These are phyloP conservation scores for Tulasnella calospora DNA, from an alignment of 768 basidiomycete genomes.

Conservation along the genomic window DNA sequence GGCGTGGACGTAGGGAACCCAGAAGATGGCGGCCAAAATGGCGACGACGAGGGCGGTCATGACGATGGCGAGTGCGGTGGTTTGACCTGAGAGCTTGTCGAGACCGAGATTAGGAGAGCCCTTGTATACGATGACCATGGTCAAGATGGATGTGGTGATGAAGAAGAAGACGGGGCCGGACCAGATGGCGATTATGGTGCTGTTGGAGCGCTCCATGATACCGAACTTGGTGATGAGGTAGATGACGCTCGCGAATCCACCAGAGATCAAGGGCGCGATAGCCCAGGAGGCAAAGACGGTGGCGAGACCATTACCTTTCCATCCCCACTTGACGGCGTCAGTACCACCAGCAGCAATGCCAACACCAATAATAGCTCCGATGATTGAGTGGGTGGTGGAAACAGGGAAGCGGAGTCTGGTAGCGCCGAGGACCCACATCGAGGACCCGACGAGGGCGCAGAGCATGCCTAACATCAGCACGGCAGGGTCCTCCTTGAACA, in stretches of 20 bases:
- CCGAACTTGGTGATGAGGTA: slow-evolving; percentile 38
- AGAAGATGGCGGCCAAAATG: slow-evolving; percentile 39
- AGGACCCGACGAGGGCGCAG: slow-evolving; percentile 37
- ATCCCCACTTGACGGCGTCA: slow-evolving; percentile 41
- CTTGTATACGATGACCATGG: slow-evolving; percentile 42
- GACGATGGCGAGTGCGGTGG: slow-evolving; percentile 38
- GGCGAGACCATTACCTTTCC: slow-evolving; percentile 40
- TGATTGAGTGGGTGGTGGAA: slow-evolving; percentile 34
- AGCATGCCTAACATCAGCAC: slow-evolving; percentile 42
- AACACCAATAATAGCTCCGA: slow-evolving; percentile 43
- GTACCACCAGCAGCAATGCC: slow-evolving; percentile 40
- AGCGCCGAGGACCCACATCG: slow-evolving; percentile 34
- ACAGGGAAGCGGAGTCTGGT: slow-evolving; percentile 40
- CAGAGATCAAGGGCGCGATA: slow-evolving; percentile 36
- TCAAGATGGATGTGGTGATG: slow-evolving; percentile 37
- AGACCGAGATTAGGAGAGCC: slow-evolving; percentile 40
- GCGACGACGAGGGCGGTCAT: slow-evolving; percentile 37
- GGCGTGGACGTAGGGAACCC: slow-evolving; percentile 41
- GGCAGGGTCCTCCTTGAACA: slow-evolving; percentile 39
- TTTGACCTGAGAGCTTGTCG: slow-evolving; percentile 33
- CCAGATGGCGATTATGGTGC: slow-evolving; percentile 35
- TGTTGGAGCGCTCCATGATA: slow-evolving; percentile 37
- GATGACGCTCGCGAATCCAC: slow-evolving; percentile 37
- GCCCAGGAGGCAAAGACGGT: slow-evolving; percentile 37
- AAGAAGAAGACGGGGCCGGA: slow-evolving; percentile 37